Evolutionary conservation across 2,329 filamentous ascomycete genomes (phyloP).

Genomic region (Epichloe typhina): DNA sequence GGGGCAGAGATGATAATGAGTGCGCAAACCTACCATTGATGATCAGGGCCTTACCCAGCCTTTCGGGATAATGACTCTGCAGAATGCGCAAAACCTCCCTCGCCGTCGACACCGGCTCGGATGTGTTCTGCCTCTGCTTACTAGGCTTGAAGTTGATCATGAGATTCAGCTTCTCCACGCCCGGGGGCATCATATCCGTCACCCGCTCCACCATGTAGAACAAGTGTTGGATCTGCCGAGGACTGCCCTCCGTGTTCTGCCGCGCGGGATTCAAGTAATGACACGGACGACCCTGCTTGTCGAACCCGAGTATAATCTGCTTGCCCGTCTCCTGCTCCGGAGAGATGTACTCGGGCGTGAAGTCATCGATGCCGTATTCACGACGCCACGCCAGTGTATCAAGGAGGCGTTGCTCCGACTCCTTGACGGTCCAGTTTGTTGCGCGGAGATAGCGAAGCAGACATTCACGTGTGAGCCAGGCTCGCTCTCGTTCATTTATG

Average conservation of each 20-base stretch:
- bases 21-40: conserved; percentile 54
- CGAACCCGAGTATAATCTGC: conserved; percentile 79
- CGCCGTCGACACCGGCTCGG: conserved; percentile 60
- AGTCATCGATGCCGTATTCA: conserved; percentile 70
- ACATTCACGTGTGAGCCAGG: conserved; percentile 88
- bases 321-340: conserved; percentile 95
- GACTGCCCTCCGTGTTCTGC: conserved; percentile 82
- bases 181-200: conserved; percentile 78
- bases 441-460: conserved; percentile 86
- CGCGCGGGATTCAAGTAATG: conserved; percentile 79
- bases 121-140: conserved; percentile 58
- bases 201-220: conserved; percentile 92
- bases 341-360: conserved; percentile 77
- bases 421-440: conserved; percentile 72
- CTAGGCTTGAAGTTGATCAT: conserved; percentile 85
- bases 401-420: conserved; percentile 67
- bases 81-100: conserved; percentile 84
- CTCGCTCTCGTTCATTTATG: conserved; percentile 64
- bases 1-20: neutral
- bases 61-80: conserved; percentile 91
- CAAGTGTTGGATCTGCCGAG: conserved; percentile 82
- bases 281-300: conserved; percentile 74
- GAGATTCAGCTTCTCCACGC: conserved; percentile 75
- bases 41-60: conserved; percentile 77
- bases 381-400: conserved; percentile 77